These are phyloP conservation scores for Diutina sp. DNA, from an alignment of 1,139 yeast species.

Conservation along the genomic window DNA sequence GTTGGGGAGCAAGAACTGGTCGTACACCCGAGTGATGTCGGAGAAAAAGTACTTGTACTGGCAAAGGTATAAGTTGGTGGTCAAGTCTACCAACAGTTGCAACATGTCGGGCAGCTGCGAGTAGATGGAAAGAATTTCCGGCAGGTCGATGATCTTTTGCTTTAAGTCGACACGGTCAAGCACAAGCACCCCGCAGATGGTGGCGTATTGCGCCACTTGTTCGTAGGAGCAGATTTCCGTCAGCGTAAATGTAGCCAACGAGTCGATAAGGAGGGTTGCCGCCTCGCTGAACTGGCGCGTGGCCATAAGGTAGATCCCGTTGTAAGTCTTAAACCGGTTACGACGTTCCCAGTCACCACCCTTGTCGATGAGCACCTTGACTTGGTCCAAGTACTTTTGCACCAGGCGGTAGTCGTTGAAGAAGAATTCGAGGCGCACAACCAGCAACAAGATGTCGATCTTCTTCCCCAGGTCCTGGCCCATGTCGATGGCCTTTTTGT, in stretches of 20 bases:
- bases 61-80: conserved; percentile 80
- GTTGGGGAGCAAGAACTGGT: conserved; percentile 56
- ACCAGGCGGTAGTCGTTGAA: conserved; percentile 66
- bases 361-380: conserved; percentile 67
- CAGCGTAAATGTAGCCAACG: conserved; percentile 93
- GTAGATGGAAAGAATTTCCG: conserved; percentile 76
- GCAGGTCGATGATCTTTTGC: conserved; percentile 78
- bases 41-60: conserved; percentile 78
- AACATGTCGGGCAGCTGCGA: conserved; percentile 46
- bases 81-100: conserved; percentile 73
- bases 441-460: conserved; percentile 73
- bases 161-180: conserved; percentile 80
- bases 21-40: conserved; percentile 67
- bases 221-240: conserved; percentile 85
- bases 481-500: conserved; percentile 63
- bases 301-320: conserved; percentile 74
- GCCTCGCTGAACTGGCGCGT: conserved; percentile 82
- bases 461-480: conserved; percentile 84
- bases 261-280: conserved; percentile 71
- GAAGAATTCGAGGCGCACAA: conserved; percentile 79
- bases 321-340: conserved; percentile 84
- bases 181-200: conserved; percentile 73
- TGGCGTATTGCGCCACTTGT: conserved; percentile 80
- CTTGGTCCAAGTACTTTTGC: conserved; percentile 62
- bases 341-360: conserved; percentile 99